A percentile compares a stretch with the other conserved stretches of the same genome.
These are phyloP conservation scores for Fusarium begoniae DNA, from an alignment of 2,329 filamentous ascomycete species.

Conservation along the genomic window DNA sequence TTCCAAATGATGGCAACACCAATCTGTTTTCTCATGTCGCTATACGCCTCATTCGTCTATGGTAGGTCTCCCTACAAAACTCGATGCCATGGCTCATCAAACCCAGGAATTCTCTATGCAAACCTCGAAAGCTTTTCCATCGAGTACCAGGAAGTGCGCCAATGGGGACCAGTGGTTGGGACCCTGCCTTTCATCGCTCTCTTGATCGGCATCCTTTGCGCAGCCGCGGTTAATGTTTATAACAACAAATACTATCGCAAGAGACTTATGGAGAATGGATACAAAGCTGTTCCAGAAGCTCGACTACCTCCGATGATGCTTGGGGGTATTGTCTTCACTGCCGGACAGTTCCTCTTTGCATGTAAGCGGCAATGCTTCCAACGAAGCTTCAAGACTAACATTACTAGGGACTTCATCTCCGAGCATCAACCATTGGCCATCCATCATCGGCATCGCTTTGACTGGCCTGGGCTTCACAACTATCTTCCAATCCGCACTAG, in stretches of 20 bases:
- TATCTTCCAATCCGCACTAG: neutral
- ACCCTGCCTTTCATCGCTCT: neutral
- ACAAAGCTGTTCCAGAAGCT: neutral
- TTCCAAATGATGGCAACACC: neutral
- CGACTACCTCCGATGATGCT: neutral
- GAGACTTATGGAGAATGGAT: neutral
- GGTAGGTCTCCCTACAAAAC: accelerated
- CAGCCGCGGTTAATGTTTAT: neutral
- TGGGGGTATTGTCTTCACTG: neutral
- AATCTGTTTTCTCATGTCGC: neutral
- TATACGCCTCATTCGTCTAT: neutral
- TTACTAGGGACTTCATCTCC: neutral
- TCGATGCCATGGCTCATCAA: accelerated
- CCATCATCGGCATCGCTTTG: neutral
- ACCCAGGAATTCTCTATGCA: neutral
- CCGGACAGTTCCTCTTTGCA: neutral
- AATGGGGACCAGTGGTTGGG: neutral
- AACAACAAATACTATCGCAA: neutral
- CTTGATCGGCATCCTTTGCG: neutral
- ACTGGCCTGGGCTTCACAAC: neutral
- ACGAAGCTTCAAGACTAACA: neutral
- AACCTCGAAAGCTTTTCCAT: neutral
- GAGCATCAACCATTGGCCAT: neutral
- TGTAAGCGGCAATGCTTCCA: neutral
- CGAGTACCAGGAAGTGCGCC: neutral